Conservation (phyloP, 2,329 filamentous ascomycete species). For the Rhynchosporium agropyri region DNA sequence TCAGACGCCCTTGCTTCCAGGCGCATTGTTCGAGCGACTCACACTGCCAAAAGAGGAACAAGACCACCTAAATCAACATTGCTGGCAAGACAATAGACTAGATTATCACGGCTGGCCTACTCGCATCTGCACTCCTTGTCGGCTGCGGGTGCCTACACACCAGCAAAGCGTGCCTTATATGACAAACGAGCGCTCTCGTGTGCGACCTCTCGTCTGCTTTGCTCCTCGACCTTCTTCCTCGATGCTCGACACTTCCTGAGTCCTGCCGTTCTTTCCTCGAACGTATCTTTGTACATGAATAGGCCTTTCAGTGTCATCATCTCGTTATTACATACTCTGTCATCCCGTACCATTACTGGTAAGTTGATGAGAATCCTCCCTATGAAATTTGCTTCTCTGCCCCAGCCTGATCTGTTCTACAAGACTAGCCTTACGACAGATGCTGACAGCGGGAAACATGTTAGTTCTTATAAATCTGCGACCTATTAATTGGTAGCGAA, state of each 20-base stretch:
- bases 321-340: slow-evolving; percentile 40
- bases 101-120: slow-evolving; percentile 23
- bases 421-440: slow-evolving; percentile 41
- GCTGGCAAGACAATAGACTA: slow-evolving; percentile 28
- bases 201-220: slow-evolving; percentile 38
- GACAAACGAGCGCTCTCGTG: slow-evolving; percentile 40
- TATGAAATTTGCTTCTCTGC: slow-evolving; percentile 27
- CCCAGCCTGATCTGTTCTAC: slow-evolving; percentile 20
- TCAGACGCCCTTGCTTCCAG: slow-evolving; percentile 35
- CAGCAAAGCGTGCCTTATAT: slow-evolving; percentile 37
- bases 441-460: slow-evolving; percentile 38
- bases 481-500: slow-evolving; percentile 40
- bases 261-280: slow-evolving; percentile 28
- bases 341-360: slow-evolving; percentile 35
- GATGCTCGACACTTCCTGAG: slow-evolving; percentile 40
- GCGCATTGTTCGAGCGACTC: slow-evolving; percentile 32
- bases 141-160: slow-evolving; percentile 41
- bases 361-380: slow-evolving; percentile 35
- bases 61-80: slow-evolving; percentile 29
- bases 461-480: slow-evolving; percentile 43
- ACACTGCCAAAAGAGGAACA: slow-evolving; percentile 28
- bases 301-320: slow-evolving; percentile 38
- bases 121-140: slow-evolving; percentile 20
- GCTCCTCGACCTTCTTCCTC: slow-evolving; percentile 31
- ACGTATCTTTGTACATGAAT: slow-evolving; percentile 43